Percentiles rank a stretch among this genome's conserved stretches.
Conservation (phyloP, 2,329 filamentous ascomycete species). For the Neodidymelliopsis sp. region DNA sequence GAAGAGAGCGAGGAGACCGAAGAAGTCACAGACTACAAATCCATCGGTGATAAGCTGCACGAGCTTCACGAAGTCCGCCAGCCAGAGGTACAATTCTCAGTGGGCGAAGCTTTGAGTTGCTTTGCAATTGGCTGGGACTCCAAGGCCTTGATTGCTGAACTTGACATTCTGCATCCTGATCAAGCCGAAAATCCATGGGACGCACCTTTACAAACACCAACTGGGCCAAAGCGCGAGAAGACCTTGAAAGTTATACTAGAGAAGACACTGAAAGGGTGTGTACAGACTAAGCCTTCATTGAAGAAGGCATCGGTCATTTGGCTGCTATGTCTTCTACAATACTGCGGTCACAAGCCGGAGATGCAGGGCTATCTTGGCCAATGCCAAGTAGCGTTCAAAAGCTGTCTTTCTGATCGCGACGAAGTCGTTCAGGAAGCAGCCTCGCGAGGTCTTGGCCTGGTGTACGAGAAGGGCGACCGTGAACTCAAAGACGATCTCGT, state of each 20-base stretch:
- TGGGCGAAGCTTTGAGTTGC: slow-evolving; percentile 86
- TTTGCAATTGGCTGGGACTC: slow-evolving; percentile 84
- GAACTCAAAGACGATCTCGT: slow-evolving; percentile 82
- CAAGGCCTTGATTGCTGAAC: slow-evolving; percentile 73
- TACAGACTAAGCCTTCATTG: slow-evolving; percentile 84
- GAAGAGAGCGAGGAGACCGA: slow-evolving; percentile 50
- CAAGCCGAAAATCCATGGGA: slow-evolving; percentile 45
- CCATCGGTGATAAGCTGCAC: slow-evolving; percentile 74
- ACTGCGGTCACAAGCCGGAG: slow-evolving; percentile 79
- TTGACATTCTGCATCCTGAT: slow-evolving; percentile 72
- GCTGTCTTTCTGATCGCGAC: slow-evolving; percentile 84
- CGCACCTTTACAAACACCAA: slow-evolving; percentile 36
- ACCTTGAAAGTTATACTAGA: slow-evolving; percentile 66
- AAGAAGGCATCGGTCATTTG: slow-evolving; percentile 94
- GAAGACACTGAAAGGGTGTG: slow-evolving; percentile 78
- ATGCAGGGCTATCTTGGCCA: slow-evolving; percentile 78
- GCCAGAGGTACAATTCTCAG: slow-evolving; percentile 86
- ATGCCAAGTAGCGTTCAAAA: slow-evolving; percentile 87
- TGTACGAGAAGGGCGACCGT: slow-evolving; percentile 90
- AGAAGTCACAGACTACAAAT: slow-evolving; percentile 52
- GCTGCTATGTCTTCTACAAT: slow-evolving; percentile 90
- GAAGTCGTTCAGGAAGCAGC: slow-evolving; percentile 96
- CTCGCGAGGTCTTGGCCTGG: slow-evolving; percentile 85
- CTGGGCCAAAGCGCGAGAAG: slow-evolving; percentile 47
- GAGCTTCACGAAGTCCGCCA: slow-evolving; percentile 83